A percentile compares a stretch with the other conserved stretches of the same genome.
These are phyloP conservation scores for Ceratopteris richardii DNA, from an alignment of 75 land plant species.

Conservation along the genomic window DNA sequence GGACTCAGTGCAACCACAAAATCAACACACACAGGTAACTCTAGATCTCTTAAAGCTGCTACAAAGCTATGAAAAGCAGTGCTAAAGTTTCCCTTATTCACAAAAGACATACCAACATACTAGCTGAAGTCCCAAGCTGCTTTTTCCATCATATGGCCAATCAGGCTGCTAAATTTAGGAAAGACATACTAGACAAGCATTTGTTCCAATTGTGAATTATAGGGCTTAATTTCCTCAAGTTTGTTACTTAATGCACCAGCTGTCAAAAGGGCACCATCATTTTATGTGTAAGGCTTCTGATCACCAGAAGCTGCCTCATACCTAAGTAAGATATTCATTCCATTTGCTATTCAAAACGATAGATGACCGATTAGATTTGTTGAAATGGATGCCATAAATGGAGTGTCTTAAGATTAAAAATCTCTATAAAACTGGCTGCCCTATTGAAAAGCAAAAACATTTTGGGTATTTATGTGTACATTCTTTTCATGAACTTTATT, in stretches of 20 bases:
- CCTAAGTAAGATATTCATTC: too few species aligned
- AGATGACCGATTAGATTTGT: too few species aligned
- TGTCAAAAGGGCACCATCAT: conserved; percentile 96
- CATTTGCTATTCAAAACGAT: too few species aligned
- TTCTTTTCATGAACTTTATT: too few species aligned
- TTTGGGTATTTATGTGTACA: too few species aligned
- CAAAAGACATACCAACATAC: conserved; percentile 77
- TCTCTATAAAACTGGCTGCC: too few species aligned
- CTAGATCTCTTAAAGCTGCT: conserved; percentile 88
- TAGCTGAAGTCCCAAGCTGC: conserved; percentile 99
- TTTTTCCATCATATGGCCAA: conserved; percentile 96
- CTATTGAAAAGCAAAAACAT: too few species aligned
- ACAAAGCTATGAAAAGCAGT: conserved; percentile 79
- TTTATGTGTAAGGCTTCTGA: conserved; percentile 75
- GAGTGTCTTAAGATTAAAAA: too few species aligned
- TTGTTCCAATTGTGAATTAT: conserved; percentile 87
- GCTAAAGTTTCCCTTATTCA: conserved; percentile 74
- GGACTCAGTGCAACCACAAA: conserved; percentile 95
- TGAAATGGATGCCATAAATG: too few species aligned
- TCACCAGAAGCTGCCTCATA: conserved; percentile 63
- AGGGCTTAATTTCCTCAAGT: conserved; percentile 83
- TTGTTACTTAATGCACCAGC: conserved; percentile 90
- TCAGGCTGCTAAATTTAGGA: conserved; percentile 87
- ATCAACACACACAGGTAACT: conserved; percentile 96
- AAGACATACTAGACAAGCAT: conserved; percentile 98